Evolutionary conservation across 352 stramenopile genomes (phyloP), one percentile per base, ranked within the genome.

Genomic region (Blastocystis sp.): DNA sequence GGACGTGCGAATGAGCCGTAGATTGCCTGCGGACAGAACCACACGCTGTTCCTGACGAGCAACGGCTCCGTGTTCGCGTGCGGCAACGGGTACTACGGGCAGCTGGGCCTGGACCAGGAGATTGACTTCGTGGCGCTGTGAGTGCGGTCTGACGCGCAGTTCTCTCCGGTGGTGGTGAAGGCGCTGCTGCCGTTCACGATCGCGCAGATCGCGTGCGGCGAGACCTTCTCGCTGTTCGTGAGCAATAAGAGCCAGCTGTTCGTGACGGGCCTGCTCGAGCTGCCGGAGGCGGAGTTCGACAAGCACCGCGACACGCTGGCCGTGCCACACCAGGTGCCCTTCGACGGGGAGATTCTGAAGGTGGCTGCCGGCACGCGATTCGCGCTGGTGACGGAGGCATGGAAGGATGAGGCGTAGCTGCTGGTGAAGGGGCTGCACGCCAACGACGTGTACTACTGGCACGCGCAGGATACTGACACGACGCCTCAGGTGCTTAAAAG

Each of bases 11-110:
- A 2, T 38, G 62, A 86, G 0, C 53, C 92, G n/a, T 92, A 94
- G 67, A 76, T 94, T 2, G 91, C 90, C 0, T 93, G 91, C 81
- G 93, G 93, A 0, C 91, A 93, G 34, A 89, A 91, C 21, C 93
- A 95, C 82, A 93, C 92, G 0, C 59, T 94, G n/a, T 89, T 92
- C 7, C 88, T 95, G 9, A 91, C 90, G 0, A 79, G 71, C 38
- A 88, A 84, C n/a, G 92, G 93, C 2, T n/a, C 86, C 1, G 43
- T 94, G 0, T 90, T 91, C 23, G 90, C 89, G 3, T 94, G 91
- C 60, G 93, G 93, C 0, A 92, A 92, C 84, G 92, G 93, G 62
- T 93, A 92, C 89, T 86, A 92, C 7, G 93, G 92, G 0, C 92
- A 95, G 67, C 90, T 95, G 4, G 93, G 91, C 0, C 77, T 93